These are phyloP conservation scores for Aspergillus carlsbadensis DNA, from an alignment of 495 filamentous ascomycete genomes.

Conservation along the genomic window DNA sequence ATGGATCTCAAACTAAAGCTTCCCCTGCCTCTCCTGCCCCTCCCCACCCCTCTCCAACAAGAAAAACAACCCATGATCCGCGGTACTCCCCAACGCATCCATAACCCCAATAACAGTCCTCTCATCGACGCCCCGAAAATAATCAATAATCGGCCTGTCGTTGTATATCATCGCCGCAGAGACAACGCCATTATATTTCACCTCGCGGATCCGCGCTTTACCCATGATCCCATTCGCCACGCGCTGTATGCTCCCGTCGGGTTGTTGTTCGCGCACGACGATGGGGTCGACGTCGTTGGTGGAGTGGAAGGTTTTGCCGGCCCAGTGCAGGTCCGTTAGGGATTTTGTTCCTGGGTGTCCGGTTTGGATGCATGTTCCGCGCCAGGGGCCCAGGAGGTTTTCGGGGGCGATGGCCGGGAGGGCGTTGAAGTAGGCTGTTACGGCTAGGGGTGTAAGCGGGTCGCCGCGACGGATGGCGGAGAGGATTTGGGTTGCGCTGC, in stretches of 20 bases:
- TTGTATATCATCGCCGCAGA: conserved; percentile 33
- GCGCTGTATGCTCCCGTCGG: conserved; percentile 2
- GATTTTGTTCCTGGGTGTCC: background rate
- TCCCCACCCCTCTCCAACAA: background rate
- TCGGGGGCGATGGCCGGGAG: background rate
- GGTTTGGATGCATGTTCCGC: background rate
- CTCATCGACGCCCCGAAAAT: conserved; percentile 27
- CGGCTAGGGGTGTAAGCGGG: background rate
- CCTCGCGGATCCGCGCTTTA: conserved; percentile 23
- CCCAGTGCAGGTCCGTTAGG: background rate
- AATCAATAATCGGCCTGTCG: conserved; percentile 25
- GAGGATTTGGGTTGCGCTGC: background rate
- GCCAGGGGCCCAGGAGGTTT: background rate
- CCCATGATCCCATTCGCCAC: conserved; percentile 7
- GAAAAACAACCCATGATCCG: background rate
- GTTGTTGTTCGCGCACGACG: background rate
- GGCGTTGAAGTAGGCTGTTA: background rate
- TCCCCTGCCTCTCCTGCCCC: background rate
- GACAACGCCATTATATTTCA: conserved; percentile 26
- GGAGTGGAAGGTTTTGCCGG: conserved; percentile 9
- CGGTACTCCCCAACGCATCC: conserved; percentile 55
- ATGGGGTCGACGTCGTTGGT: conserved; percentile 13
- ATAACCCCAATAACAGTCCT: conserved; percentile 28
- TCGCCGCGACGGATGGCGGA: background rate
- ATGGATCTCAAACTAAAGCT: background rate